A percentile compares a stretch with the other conserved stretches of the same genome.
Conservation (phyloP, 2,329 filamentous ascomycete genomes). For the Penicillium freii region DNA sequence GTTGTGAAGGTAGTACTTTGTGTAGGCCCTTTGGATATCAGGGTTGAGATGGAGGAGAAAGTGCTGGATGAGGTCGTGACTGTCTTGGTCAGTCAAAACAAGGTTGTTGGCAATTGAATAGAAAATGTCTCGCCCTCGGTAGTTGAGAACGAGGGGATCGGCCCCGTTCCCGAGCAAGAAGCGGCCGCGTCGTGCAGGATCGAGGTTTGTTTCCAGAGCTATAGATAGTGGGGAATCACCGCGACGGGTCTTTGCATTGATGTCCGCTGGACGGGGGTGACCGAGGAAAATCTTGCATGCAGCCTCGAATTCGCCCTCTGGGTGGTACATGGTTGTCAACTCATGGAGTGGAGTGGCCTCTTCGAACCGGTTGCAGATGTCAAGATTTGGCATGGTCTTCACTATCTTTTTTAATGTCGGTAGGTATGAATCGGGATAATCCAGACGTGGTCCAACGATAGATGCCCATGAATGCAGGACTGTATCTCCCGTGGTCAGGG, state of each 20-base stretch:
- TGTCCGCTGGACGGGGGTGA: conserved; percentile 16
- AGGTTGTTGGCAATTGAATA: conserved; percentile 23
- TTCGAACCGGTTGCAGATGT: conserved; percentile 17
- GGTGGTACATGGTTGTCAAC: conserved; percentile 20
- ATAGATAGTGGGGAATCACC: conserved; percentile 24
- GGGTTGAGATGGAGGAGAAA: conserved; percentile 16
- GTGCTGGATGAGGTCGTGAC: conserved; percentile 21
- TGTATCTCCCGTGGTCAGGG: conserved; percentile 17
- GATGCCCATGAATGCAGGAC: conserved; percentile 28
- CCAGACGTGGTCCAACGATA: conserved; percentile 21
- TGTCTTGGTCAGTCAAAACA: conserved; percentile 20
- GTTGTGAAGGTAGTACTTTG: conserved; percentile 16
- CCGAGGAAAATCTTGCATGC: conserved; percentile 23
- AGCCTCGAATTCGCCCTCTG: conserved; percentile 26
- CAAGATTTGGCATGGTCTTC: conserved; percentile 14
- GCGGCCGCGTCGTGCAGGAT: conserved; percentile 18
- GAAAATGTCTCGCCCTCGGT: conserved; percentile 22
- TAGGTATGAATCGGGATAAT: conserved; percentile 25
- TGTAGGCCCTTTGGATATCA: conserved; percentile 15
- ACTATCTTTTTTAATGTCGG: conserved; percentile 18
- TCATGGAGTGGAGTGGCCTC: conserved; percentile 25
- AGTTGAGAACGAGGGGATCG: conserved; percentile 7
- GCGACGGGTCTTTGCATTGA: conserved; percentile 19
- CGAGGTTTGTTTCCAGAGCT: conserved; percentile 20
- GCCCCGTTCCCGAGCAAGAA: conserved; percentile 26